These are phyloP conservation scores for Ophiognomonia clavigignenti-juglandacearum DNA, from an alignment of 2,329 filamentous ascomycete species.

Conservation along the genomic window DNA sequence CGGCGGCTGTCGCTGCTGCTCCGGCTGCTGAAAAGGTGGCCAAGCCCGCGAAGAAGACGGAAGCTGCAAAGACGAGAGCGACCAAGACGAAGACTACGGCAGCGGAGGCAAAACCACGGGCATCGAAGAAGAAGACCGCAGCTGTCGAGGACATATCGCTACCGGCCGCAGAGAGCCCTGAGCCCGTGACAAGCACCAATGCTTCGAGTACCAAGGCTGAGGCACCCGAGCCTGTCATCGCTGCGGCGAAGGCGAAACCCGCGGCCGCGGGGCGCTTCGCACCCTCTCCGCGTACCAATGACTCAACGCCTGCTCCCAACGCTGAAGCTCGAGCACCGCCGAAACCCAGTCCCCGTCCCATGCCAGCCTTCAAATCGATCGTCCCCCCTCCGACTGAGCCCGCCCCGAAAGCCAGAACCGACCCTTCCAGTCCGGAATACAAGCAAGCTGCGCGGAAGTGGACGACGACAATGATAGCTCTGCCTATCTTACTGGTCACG, in stretches of 20 bases:
- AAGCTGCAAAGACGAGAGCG: not conserved
- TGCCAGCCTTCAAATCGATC: too few species aligned
- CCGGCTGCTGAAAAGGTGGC: not conserved
- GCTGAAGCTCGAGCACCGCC: too few species aligned
- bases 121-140: not conserved
- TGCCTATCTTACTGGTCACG: conserved; percentile 51
- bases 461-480: conserved; percentile 41
- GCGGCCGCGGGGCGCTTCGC: not conserved
- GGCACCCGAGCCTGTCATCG: not conserved
- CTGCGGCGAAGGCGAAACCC: not conserved
- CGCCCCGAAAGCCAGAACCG: conserved; percentile 15
- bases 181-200: not conserved
- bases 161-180: not conserved
- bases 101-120: not conserved
- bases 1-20: not conserved
- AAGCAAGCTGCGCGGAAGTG: conserved; percentile 40
- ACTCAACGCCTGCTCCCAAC: too few species aligned
- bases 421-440: conserved; percentile 35
- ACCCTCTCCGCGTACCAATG: not conserved
- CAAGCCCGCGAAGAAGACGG: not conserved
- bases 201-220: not conserved
- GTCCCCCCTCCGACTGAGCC: too few species aligned
- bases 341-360: too few species aligned
- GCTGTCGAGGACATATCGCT: not conserved
- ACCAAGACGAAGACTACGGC: not conserved